Percentiles rank a stretch among this genome's conserved stretches.
These are phyloP conservation scores for Penicillium sp. DNA, from an alignment of 2,329 filamentous ascomycete species.

Conservation along the genomic window DNA sequence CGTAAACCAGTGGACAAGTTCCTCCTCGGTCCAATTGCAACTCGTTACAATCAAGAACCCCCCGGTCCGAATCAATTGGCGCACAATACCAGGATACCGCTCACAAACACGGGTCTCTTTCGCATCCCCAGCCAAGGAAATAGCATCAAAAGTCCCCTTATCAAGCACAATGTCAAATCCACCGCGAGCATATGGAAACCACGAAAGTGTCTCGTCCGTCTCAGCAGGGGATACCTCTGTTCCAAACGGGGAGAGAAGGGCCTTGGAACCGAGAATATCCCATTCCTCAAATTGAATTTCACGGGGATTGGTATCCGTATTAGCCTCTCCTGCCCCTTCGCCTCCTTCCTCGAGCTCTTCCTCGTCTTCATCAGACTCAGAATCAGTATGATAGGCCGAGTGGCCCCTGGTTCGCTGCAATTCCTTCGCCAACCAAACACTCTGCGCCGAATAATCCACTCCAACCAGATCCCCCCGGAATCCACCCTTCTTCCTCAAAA, in stretches of 20 bases:
- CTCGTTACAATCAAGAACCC: slow-evolving; percentile 86
- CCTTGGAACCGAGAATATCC: slow-evolving; percentile 61
- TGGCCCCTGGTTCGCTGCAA: slow-evolving; percentile 55
- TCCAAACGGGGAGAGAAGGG: slow-evolving; percentile 39
- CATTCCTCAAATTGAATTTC: slow-evolving; percentile 61
- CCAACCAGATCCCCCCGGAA: slow-evolving; percentile 77
- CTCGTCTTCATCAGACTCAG: slow-evolving; percentile 59
- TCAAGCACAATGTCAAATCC: slow-evolving; percentile 94
- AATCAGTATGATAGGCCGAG: slow-evolving; percentile 39
- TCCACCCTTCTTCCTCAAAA: slow-evolving; percentile 67
- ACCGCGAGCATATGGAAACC: slow-evolving; percentile 44
- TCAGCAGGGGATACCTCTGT: slow-evolving; percentile 17
- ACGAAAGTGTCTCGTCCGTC: slow-evolving; percentile 27
- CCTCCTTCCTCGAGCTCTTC: slow-evolving; percentile 57
- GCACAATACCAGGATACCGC: slow-evolving; percentile 71
- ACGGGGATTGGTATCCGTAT: slow-evolving; percentile 1
- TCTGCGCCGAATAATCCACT: slow-evolving; percentile 81
- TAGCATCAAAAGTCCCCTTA: slow-evolving; percentile 97
- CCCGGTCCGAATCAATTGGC: slow-evolving; percentile 68
- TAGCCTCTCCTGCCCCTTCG: slow-evolving; percentile 34
- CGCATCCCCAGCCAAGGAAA: slow-evolving; percentile 66
- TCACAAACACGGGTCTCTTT: slow-evolving; percentile 65
- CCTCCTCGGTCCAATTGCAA: slow-evolving; percentile 96
- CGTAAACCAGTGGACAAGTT: slow-evolving; percentile 80
- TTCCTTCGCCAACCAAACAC: slow-evolving; percentile 72